Percentiles rank a stretch among this genome's conserved stretches.
Evolutionary conservation across 805 yeast species (phyloP).

Genomic region (Nakazawaea sp.): DNA sequence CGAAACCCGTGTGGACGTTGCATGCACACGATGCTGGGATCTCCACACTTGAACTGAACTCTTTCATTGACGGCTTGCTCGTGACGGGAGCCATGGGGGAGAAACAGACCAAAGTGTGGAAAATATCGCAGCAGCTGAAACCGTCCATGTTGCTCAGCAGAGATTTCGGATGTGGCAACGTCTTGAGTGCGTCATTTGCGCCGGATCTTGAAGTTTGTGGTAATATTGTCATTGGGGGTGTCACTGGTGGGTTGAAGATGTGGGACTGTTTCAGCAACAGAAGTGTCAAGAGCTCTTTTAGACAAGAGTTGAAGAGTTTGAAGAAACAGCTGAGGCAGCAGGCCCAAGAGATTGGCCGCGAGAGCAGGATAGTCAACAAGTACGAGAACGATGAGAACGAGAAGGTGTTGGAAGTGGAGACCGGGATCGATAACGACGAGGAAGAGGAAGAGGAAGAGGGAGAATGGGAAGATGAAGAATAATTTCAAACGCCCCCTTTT

Average conservation of each 20-base stretch:
- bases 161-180: constrained; percentile 93
- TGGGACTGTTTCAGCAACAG: constrained; percentile 89
- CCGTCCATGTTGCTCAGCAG: constrained; percentile 89
- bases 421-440: constrained; percentile 47
- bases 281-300: constrained; percentile 67
- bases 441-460: constrained; percentile 44
- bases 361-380: constrained; percentile 73
- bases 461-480: constrained; percentile 9
- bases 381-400: constrained; percentile 47
- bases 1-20: constrained; percentile 82
- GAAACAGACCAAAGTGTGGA: constrained; percentile 83
- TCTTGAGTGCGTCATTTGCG: constrained; percentile 74
- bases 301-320: constrained; percentile 44
- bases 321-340: constrained; percentile 52
- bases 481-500: too few relatives aligned
- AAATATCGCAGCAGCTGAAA: constrained; percentile 41
- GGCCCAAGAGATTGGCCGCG: constrained; percentile 47
- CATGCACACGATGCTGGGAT: constrained; percentile 97
- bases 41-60: constrained; percentile 69
- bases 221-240: constrained; percentile 81
- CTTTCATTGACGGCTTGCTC: constrained; percentile 61
- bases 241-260: constrained; percentile 72
- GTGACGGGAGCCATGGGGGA: constrained; percentile 92
- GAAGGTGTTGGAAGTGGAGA: constrained; percentile 55
- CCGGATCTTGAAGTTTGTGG: constrained; percentile 86